A percentile compares a stretch with the other conserved stretches of the same genome.
Evolutionary conservation across 169 alveolate genomes (phyloP).

Genomic region (Cryptosporidium felis): DNA sequence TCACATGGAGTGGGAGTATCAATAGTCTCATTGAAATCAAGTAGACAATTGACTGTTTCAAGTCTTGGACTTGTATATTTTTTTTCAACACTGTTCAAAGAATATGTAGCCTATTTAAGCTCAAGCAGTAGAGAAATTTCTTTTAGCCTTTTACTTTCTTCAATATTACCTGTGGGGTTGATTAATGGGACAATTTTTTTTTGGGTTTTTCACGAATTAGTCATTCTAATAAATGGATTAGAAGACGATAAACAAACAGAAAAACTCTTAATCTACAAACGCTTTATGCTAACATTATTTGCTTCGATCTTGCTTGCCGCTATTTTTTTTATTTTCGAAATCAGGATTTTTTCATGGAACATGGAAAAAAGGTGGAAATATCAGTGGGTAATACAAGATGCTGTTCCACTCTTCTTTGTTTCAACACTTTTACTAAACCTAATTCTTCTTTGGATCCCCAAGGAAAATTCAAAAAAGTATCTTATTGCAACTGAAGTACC

Average conservation of each 20-base stretch:
- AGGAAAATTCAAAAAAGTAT: constrained; percentile 28
- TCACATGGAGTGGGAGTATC: constrained; percentile 30
- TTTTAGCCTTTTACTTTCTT: neutral
- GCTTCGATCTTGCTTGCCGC: neutral
- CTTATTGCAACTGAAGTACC: constrained; percentile 18
- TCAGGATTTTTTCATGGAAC: neutral
- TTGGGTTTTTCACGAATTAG: constrained; percentile 49
- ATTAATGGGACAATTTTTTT: constrained; percentile 19
- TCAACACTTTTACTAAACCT: neutral
- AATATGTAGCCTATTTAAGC: neutral
- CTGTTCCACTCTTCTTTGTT: constrained; percentile 11
- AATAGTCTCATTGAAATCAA: neutral
- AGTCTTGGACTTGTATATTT: constrained; percentile 6
- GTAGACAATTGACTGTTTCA: neutral
- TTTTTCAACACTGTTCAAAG: neutral
- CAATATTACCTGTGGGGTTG: constrained; percentile 18
- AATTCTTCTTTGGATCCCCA: constrained; percentile 8
- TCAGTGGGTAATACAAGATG: constrained; percentile 59
- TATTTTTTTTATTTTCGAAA: constrained; percentile 5
- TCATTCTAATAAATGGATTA: neutral
- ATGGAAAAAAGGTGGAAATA: constrained; percentile 30
- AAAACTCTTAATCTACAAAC: constrained; percentile 13
- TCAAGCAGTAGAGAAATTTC: neutral
- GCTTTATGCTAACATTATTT: neutral
- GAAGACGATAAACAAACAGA: constrained; percentile 13